Evolutionary conservation across 2,329 filamentous ascomycete genomes (phyloP).

Genomic region (Cadophora luteo-olivacea): DNA sequence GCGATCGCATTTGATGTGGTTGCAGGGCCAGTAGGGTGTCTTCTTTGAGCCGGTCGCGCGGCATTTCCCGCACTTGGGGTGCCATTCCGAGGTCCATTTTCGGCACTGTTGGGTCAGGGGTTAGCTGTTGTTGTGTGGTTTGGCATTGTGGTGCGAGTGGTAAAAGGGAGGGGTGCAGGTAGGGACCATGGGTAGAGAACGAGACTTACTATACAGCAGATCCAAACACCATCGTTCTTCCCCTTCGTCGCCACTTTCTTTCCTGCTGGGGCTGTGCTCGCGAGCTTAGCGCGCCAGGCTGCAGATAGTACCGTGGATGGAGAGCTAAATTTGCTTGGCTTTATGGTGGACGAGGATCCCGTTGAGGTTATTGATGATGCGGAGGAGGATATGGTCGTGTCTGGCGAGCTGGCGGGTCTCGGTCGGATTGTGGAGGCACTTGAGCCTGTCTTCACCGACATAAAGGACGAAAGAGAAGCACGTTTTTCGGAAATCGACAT

Average conservation of each 20-base stretch:
- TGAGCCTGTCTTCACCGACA: neutral
- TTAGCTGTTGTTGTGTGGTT: neutral
- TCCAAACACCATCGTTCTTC: constrained; percentile 3
- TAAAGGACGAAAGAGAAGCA: neutral
- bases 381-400: neutral
- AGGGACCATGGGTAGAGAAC: no score
- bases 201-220: neutral
- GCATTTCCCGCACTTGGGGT: neutral
- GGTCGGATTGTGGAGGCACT: neutral
- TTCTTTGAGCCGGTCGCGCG: neutral
- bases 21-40: neutral
- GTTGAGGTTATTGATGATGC: neutral
- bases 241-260: neutral
- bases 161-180: no score
- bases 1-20: neutral
- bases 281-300: neutral
- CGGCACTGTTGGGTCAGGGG: neutral
- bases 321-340: neutral
- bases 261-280: neutral
- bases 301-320: neutral
- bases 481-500: neutral
- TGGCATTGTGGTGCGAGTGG: no score
- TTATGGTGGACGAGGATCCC: neutral
- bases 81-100: neutral
- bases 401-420: neutral